These are phyloP conservation scores for Dioscorea cayenensis DNA, from an alignment of 116 monocot genomes.

Conservation along the genomic window DNA sequence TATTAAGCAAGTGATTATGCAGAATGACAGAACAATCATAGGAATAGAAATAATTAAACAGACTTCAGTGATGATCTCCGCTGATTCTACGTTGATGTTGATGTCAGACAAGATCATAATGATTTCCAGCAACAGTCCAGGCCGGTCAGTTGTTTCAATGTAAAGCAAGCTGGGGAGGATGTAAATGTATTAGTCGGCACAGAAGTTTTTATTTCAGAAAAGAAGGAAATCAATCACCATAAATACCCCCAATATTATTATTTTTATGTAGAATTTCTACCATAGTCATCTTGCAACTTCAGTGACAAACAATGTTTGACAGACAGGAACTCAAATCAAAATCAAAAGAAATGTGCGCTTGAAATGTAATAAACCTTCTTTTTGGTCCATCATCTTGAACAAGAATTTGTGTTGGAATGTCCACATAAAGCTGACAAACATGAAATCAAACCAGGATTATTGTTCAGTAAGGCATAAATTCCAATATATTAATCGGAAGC, in stretches of 20 bases:
- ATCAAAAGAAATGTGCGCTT: not conserved
- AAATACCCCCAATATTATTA: not conserved
- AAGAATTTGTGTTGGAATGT: conserved; percentile 73
- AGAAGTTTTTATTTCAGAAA: not conserved
- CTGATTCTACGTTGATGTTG: conserved; percentile 77
- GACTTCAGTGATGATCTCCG: conserved; percentile 93
- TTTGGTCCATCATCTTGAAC: conserved; percentile 87
- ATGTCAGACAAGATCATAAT: conserved; percentile 76
- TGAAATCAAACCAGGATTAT: conserved; percentile 1
- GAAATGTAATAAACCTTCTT: conserved; percentile 46
- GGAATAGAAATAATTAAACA: not conserved
- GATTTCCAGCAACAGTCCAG: conserved; percentile 75
- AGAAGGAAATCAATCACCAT: not conserved
- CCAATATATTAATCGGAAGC: too few relatives aligned
- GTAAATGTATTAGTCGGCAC: not conserved
- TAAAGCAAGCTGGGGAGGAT: conserved; percentile 58
- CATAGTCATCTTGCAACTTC: not conserved
- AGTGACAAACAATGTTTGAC: not conserved
- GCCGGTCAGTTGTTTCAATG: conserved; percentile 91
- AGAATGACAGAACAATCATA: not conserved
- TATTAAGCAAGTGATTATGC: not conserved
- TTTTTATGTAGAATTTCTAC: not conserved
- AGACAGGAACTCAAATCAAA: not conserved
- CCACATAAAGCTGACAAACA: conserved; percentile 67
- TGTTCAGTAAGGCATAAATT: too few relatives aligned